Percentiles rank a stretch among this genome's conserved stretches.
These are phyloP conservation scores for Drechmeria coniospora DNA, from an alignment of 2,329 filamentous ascomycete genomes.

Conservation along the genomic window DNA sequence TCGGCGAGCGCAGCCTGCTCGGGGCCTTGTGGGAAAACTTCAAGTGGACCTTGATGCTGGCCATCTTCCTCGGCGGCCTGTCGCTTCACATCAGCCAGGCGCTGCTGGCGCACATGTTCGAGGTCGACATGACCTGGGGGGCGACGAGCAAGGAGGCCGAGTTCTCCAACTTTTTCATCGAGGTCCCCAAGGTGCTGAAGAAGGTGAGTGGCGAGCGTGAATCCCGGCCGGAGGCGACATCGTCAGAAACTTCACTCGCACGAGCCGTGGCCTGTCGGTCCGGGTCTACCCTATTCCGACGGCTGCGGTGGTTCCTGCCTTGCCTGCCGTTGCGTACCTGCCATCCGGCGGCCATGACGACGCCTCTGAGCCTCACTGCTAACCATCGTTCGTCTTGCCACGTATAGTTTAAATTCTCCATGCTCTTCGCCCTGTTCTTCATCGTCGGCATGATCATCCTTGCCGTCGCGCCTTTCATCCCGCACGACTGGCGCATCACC, in stretches of 20 bases:
- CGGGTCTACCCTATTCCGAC: too few species aligned
- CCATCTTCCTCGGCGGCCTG: slow-evolving; percentile 70
- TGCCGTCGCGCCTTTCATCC: slow-evolving; percentile 47
- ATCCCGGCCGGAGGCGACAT: neutral
- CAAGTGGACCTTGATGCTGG: slow-evolving; percentile 59
- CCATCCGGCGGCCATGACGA: too few species aligned
- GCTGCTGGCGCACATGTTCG: slow-evolving; percentile 67
- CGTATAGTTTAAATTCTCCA: slow-evolving; percentile 53
- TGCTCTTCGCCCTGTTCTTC: slow-evolving; percentile 42
- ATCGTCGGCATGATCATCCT: slow-evolving; percentile 50
- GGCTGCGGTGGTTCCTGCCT: too few species aligned
- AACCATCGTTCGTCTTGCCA: neutral
- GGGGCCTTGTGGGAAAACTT: slow-evolving; percentile 46
- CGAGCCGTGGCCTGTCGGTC: too few species aligned
- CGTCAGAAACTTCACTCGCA: neutral
- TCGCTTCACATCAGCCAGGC: slow-evolving; percentile 71
- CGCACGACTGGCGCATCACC: slow-evolving; percentile 48
- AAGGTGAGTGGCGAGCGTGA: slow-evolving; percentile 37
- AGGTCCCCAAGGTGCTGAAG: slow-evolving; percentile 63
- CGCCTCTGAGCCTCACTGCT: too few species aligned
- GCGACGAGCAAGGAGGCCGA: slow-evolving; percentile 72
- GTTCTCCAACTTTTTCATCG: slow-evolving; percentile 71
- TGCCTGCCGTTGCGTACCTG: too few species aligned
- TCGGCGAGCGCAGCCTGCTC: slow-evolving; percentile 46
- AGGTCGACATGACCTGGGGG: slow-evolving; percentile 76